These are phyloP conservation scores for Trapa bicornis DNA, from an alignment of 345 rosid species.

Conservation along the genomic window DNA sequence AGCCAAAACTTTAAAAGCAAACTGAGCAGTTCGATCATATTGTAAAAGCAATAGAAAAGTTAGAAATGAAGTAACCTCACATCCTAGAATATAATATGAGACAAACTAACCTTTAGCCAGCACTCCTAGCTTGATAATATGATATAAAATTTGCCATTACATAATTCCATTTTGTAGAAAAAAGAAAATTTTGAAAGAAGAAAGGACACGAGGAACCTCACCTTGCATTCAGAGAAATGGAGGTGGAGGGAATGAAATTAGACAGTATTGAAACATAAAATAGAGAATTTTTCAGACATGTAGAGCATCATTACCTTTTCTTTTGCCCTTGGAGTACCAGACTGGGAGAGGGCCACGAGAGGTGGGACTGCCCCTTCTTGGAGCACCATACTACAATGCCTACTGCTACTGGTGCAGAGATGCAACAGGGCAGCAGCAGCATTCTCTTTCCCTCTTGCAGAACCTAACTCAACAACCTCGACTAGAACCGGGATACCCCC, in stretches of 20 bases:
- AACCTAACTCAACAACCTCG: slow-evolving; percentile 95
- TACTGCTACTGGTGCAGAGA: slow-evolving; percentile 49
- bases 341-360: slow-evolving; percentile 65
- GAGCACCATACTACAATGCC: slow-evolving; percentile 54
- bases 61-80: too few species aligned
- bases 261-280: neutral
- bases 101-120: too few species aligned
- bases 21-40: neutral
- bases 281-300: neutral
- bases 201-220: neutral
- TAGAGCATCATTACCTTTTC: slow-evolving; percentile 51
- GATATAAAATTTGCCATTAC: too few species aligned
- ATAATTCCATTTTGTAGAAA: too few species aligned
- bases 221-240: neutral
- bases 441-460: slow-evolving; percentile 84
- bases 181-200: too few species aligned
- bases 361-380: slow-evolving; percentile 97
- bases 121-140: too few species aligned
- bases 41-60: too few species aligned
- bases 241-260: neutral
- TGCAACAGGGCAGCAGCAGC: slow-evolving; percentile 89
- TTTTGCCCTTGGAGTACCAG: slow-evolving; percentile 84
- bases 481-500: slow-evolving; percentile 72
- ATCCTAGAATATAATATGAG: too few species aligned
- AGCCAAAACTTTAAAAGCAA: neutral